A percentile compares a stretch with the other conserved stretches of the same genome.
These are phyloP conservation scores for Penicillium cataractarum DNA, from an alignment of 495 filamentous ascomycete species.

Conservation along the genomic window DNA sequence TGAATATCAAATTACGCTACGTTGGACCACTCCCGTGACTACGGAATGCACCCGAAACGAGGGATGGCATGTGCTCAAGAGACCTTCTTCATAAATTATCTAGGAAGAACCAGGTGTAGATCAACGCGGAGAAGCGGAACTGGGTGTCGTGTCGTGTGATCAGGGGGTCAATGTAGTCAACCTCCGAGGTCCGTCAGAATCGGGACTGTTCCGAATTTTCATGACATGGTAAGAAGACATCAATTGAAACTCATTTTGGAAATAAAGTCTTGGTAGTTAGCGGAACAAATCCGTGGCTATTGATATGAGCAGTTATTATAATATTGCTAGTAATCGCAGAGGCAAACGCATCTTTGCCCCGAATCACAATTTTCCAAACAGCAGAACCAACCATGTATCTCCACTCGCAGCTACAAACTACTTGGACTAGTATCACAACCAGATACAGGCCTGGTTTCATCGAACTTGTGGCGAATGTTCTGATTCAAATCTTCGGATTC, in stretches of 20 bases:
- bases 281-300: neutral
- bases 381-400: neutral
- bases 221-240: neutral
- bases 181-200: neutral
- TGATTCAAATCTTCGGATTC: neutral
- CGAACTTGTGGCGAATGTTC: neutral
- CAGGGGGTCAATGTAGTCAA: neutral
- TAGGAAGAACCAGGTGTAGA: neutral
- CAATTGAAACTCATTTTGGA: neutral
- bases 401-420: neutral
- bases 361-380: neutral
- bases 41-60: slow-evolving; percentile 1
- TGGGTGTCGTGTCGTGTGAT: neutral
- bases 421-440: neutral
- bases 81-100: neutral
- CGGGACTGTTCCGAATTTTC: neutral
- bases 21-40: neutral
- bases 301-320: neutral
- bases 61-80: neutral
- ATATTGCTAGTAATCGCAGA: no score
- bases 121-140: neutral
- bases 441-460: neutral
- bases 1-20: neutral
- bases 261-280: neutral
- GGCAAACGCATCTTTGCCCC: neutral